Evolutionary conservation across 1,284 basidiomycete species (phyloP).

Genomic region (Pyrrhoderma noxium): DNA sequence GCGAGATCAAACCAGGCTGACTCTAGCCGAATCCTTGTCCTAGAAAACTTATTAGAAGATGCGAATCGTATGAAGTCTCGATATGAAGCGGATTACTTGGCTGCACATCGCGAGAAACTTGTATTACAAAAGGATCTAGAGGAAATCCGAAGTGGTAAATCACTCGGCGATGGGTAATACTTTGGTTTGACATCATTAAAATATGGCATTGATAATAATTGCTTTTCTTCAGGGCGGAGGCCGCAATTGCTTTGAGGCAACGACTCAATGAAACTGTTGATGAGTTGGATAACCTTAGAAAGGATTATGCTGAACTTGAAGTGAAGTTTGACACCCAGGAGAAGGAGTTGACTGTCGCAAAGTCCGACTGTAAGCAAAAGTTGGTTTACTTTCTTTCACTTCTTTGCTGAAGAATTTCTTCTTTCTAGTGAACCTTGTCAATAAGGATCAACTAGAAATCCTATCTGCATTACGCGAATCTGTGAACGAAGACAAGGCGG

Average conservation of each 20-base stretch:
- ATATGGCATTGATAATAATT: conserved; percentile 14
- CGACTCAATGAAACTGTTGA: conserved; percentile 84
- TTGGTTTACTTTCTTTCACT: conserved; percentile 2
- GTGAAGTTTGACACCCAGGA: conserved; percentile 59
- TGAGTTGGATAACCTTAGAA: conserved; percentile 67
- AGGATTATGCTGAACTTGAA: conserved; percentile 64
- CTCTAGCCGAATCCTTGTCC: conserved; percentile 65
- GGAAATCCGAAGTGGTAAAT: conserved; percentile 81
- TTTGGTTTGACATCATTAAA: conserved; percentile 4
- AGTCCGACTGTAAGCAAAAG: conserved; percentile 69
- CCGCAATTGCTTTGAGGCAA: conserved; percentile 80
- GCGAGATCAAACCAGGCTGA: conserved; percentile 71
- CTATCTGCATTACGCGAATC: conserved; percentile 78
- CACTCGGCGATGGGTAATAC: conserved; percentile 72
- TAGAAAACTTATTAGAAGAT: conserved; percentile 89
- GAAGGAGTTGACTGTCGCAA: conserved; percentile 75
- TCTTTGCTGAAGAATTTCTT: background rate
- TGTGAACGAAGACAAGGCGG: conserved; percentile 80
- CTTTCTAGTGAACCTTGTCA: conserved; percentile 66
- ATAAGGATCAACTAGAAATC: conserved; percentile 81
- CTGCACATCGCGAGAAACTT: conserved; percentile 78
- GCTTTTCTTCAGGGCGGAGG: conserved; percentile 56
- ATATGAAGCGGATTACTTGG: conserved; percentile 86
- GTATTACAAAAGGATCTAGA: conserved; percentile 79
- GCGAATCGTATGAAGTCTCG: conserved; percentile 83